Base-by-base conservation (phyloP, 73 alveolate genomes). In the Uronychia binucleata region DNA sequence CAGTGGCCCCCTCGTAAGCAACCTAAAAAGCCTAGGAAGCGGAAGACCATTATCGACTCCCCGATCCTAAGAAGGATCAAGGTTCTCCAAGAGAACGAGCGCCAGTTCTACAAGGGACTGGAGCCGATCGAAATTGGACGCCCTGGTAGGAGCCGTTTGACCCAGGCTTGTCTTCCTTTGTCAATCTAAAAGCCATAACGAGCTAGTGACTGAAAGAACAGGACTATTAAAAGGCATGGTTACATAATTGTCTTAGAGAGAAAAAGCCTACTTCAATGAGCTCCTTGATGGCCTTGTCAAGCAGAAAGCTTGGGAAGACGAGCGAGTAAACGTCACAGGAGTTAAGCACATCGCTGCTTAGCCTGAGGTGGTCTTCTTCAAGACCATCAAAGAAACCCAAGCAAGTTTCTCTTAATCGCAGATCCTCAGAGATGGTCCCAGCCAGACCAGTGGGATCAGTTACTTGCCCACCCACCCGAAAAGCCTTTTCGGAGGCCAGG, bases 381-480 rank as follows among this genome's bases (percentile, higher is more conserved):
- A 82, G 58, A 11, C 67, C 25, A 30, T 82, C 26, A 82, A 82
- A 33, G 82, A 60, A 33, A 82, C 83, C 33, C 83, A 82, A 34
- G 29, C 74, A 82, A 1, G 83, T 78, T 1, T 35, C 77, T 80
- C 34, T 31, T 59, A 82, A 74, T 74, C 1, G 30, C 89, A 33
- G 60, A 74, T 33, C 74, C 89, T 8, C 33, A 82, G 34, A 74
- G 79, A 26, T 74, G 77, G 14, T 74, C 60, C 57, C 28, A n/a
- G 67, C 5, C n/a, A 11, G 5, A 5, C 67, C 5, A 46, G 67
- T 19, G 67, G n/a, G 19, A 46, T 11, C 67, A 5, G n/a, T 46
- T 46, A 46, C 19, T 11, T 46, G 5, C 67, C 67, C 19, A 46
- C 5, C 19, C 67, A 46, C 19, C n/a, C 67, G 19, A 46, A 46